Base-by-base conservation (phyloP, 345 rosid genomes). In the Gossypium thurberi region DNA sequence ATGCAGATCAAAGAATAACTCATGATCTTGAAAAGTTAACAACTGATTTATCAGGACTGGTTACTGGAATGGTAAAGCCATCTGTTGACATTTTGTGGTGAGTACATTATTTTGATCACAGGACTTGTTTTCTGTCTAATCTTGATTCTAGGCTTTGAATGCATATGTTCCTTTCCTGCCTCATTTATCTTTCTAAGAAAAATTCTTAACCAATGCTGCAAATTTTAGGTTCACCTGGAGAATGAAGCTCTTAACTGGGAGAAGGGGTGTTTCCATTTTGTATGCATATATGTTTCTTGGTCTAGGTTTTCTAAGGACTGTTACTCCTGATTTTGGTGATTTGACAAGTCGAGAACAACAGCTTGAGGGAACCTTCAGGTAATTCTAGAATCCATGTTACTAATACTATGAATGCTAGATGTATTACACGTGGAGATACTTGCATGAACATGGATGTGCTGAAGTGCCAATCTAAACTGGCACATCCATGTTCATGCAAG, bases 31-130 rank as follows among this genome's bases (percentile, higher is more conserved):
- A 92, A 73, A 95, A 92, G 81, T 81, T 95, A 74, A 85, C 99
- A 46, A 58, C 84, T 46, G 97, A 93, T 78, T 85, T 95, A 73
- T 88, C 99, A 50, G 96, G 97, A 70, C 79, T 95, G 69, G 92
- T 95, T 60, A 93, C 99, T 71, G 99, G 98, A 81, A 90, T 95
- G 99, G 98, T 95, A 55, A 93, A 95, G 88, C 99, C 99, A 75
- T 84, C 89, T 17, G 98, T 95, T 69, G 97, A 95, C 84, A 95
- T 93, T 83, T 68, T 95, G 33, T 95, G 98, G 99, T 93, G 76
- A 86, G 94, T 86, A 47, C 75, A 18, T 57, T 15, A 21, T 13
- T 66, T 60, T 66, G 48, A 17, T 53, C 10, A 26, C 59, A 69
- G 26, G 65, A 73, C 74, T 59, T 78, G 65, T 62, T 50, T 71